Conservation (phyloP, 139 green algal species). For the Chlamydomonas eustigma region DNA sequence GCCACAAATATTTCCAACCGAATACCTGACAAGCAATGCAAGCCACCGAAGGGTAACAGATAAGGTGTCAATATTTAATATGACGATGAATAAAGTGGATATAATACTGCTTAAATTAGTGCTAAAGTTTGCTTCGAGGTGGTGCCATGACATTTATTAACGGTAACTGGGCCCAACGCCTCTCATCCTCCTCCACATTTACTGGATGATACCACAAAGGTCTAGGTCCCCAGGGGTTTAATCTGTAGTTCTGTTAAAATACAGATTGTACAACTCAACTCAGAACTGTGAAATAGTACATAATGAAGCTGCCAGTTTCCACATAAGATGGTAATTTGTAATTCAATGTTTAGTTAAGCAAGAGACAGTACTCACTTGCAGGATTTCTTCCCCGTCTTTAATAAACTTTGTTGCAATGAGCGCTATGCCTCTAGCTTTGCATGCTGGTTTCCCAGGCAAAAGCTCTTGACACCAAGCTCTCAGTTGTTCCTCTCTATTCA, state of each 20-base stretch:
- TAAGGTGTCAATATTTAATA: too few species aligned
- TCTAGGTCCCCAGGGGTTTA: neutral
- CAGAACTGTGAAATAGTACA: neutral
- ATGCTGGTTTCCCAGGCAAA: neutral
- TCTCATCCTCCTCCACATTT: neutral
- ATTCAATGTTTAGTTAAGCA: neutral
- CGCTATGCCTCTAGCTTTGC: neutral
- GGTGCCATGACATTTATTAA: constrained; percentile 6
- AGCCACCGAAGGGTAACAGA: too few species aligned
- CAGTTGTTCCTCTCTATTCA: neutral
- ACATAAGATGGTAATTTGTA: neutral
- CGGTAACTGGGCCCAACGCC: constrained; percentile 8
- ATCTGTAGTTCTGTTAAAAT: constrained; percentile 10
- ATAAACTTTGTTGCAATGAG: constrained; percentile 1
- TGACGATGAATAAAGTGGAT: too few species aligned
- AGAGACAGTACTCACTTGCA: constrained; percentile 1
- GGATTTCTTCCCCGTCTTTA: constrained; percentile 11
- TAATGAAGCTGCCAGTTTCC: neutral
- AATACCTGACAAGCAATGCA: too few species aligned
- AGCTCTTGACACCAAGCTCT: neutral
- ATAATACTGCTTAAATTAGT: too few species aligned
- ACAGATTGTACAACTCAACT: neutral
- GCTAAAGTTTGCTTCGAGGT: too few species aligned
- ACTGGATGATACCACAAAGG: neutral
- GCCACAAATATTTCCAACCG: too few species aligned